Conservation (phyloP, 2,329 filamentous ascomycete species). For the Sporothrix humicola region DNA sequence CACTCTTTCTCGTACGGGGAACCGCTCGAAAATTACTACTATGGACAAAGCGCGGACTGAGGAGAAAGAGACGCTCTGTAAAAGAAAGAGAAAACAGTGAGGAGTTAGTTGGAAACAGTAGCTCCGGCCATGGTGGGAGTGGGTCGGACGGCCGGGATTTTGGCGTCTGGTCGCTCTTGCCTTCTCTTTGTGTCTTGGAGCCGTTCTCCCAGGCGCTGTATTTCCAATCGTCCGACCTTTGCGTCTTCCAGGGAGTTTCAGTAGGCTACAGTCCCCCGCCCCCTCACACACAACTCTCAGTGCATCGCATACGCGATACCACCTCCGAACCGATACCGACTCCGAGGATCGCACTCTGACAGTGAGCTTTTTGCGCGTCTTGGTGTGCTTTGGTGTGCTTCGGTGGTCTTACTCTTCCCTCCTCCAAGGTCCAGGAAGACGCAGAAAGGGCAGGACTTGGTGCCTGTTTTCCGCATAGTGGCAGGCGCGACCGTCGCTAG, state of each 20-base stretch:
- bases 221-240: conserved; percentile 13
- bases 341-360: background rate
- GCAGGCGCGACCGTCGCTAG: background rate
- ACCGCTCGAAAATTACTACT: background rate
- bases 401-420: background rate
- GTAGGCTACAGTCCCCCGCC: conserved; percentile 9
- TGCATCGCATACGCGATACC: conserved; percentile 8
- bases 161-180: background rate
- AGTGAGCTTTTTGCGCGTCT: conserved; percentile 10
- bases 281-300: background rate
- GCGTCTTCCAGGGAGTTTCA: conserved; percentile 7
- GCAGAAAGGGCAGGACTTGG: background rate
- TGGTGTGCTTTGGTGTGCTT: background rate
- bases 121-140: background rate
- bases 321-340: conserved; percentile 5
- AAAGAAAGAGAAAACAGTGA: background rate
- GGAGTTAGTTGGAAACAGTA: background rate
- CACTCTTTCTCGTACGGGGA: background rate
- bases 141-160: conserved; percentile 21
- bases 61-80: background rate
- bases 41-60: background rate
- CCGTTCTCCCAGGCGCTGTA: background rate
- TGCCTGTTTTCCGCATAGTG: conserved; percentile 10
- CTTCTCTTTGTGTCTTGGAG: conserved; percentile 18
- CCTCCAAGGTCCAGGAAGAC: no score